phyloP scores from a whole-genome alignment of 306 rosid genomes.

The Canavalia ensiformis region DNA sequence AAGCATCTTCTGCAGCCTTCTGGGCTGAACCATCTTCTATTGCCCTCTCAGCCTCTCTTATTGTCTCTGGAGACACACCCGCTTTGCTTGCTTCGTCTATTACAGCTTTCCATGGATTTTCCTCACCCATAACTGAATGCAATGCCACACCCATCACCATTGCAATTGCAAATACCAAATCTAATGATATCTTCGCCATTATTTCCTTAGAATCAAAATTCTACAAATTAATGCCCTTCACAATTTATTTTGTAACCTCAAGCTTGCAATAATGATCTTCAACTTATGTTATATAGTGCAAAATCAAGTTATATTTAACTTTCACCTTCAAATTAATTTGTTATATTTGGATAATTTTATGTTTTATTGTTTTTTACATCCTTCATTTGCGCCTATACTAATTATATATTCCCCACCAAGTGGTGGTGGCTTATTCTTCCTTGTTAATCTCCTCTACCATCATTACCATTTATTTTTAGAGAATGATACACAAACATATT shows the following conservation, averaged over 20 bases:
- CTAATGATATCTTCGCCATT: conserved; percentile 40
- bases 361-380: background rate
- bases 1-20: background rate
- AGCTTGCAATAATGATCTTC: background rate
- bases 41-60: conserved; percentile 34
- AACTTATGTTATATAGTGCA: conserved; percentile 8
- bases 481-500: no score
- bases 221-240: background rate
- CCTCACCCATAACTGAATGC: conserved; percentile 32
- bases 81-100: conserved; percentile 38
- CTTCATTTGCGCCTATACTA: conserved; percentile 48
- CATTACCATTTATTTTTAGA: no score
- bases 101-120: conserved; percentile 17
- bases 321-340: conserved; percentile 9
- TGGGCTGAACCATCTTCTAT: conserved; percentile 26
- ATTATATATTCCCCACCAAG: background rate
- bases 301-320: conserved; percentile 6
- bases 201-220: background rate
- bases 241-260: background rate
- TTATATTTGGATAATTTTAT: background rate
- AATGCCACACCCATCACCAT: conserved; percentile 25
- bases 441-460: no score
- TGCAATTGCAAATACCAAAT: conserved; percentile 11
- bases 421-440: background rate
- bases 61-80: conserved; percentile 37